Percentiles rank a stretch among this genome's conserved stretches.
These are phyloP conservation scores for Mortierella sp. DNA, from an alignment of 371 early-diverging fungal species.

Conservation along the genomic window DNA sequence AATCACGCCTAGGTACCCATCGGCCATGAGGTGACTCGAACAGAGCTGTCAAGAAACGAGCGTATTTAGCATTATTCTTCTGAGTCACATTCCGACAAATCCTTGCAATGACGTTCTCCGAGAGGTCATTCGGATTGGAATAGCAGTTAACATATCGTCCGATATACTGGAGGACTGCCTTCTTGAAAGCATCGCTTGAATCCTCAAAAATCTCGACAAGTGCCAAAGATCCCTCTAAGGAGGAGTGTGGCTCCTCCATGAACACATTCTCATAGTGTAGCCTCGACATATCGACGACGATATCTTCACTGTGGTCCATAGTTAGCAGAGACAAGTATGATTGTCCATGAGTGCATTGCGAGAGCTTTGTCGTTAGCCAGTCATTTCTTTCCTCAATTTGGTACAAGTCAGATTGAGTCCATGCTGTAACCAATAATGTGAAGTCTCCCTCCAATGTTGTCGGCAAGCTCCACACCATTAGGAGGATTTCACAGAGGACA, in stretches of 20 bases:
- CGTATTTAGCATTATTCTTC: neutral
- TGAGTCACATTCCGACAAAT: neutral
- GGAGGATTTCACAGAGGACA: no score
- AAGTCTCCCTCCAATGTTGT: no score
- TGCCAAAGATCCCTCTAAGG: neutral
- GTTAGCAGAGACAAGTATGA: no score
- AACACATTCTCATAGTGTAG: no score
- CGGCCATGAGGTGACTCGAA: neutral
- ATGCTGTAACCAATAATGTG: no score
- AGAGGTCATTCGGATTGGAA: neutral
- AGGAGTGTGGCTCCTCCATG: neutral
- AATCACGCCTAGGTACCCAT: slow-evolving; percentile 12
- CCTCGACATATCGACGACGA: no score
- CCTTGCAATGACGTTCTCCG: neutral
- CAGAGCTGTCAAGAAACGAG: neutral
- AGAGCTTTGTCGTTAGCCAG: no score
- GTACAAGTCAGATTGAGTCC: no score
- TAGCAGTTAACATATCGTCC: slow-evolving; percentile 7
- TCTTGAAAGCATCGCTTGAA: neutral
- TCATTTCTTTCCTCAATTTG: no score
- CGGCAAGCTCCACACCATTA: no score
- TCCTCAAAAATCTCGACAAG: neutral
- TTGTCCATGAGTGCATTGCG: no score
- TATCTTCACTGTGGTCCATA: neutral
- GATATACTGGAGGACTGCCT: no score